phyloP scores from a whole-genome alignment of 192 early-diverging fungal species.

The Chytriomyces confervae region DNA sequence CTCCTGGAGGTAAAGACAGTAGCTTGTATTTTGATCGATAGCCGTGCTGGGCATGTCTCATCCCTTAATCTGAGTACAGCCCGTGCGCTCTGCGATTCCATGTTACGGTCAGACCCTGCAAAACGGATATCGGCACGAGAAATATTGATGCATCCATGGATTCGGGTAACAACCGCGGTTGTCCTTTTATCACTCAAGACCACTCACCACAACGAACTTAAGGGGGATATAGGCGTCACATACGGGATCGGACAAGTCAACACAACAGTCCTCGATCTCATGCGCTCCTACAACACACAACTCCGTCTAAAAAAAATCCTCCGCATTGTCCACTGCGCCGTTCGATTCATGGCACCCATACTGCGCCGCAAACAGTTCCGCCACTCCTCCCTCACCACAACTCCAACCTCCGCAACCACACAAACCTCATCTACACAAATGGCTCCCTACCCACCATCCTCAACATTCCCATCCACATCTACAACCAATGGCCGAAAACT shows the following conservation, averaged over 20 bases:
- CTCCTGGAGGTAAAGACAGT: constrained; percentile 27
- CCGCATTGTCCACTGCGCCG: constrained; percentile 30
- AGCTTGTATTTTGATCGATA: background rate
- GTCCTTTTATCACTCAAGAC: background rate
- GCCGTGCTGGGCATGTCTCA: background rate
- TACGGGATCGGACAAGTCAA: constrained; percentile 25
- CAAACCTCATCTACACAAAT: background rate
- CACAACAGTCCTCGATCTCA: constrained; percentile 54
- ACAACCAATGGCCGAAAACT: background rate
- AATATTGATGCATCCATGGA: constrained; percentile 57
- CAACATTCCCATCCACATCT: background rate
- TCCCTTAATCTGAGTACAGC: constrained; percentile 27
- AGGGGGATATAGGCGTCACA: background rate
- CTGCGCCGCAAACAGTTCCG: background rate
- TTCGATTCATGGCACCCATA: constrained; percentile 38
- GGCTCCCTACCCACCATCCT: background rate
- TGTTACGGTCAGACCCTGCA: constrained; percentile 55
- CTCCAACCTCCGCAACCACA: background rate
- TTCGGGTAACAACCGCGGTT: constrained; percentile 38
- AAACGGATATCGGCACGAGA: constrained; percentile 58
- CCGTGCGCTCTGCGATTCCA: constrained; percentile 44
- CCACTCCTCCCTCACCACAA: background rate
- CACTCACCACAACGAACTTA: background rate
- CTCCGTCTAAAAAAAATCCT: constrained; percentile 38
- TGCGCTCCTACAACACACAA: constrained; percentile 54